Base-by-base conservation (phyloP, 306 rosid species). In the Acmispon strigosus region DNA sequence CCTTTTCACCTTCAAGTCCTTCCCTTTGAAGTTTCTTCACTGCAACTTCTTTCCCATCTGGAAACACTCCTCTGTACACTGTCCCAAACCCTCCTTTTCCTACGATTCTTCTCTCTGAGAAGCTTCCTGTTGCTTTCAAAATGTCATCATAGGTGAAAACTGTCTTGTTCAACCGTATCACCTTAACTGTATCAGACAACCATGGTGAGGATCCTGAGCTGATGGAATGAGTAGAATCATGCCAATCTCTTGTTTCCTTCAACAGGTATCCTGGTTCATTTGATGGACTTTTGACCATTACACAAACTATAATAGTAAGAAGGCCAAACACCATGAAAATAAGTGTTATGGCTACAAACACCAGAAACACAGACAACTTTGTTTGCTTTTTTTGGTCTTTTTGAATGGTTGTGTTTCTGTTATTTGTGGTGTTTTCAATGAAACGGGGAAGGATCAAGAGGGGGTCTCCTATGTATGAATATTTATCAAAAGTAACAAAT, bases 81-180 rank as follows among this genome's bases (percentile, higher is more conserved):
- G 96, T 89, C 58, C 99, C 99, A 61, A 77, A 94, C 7, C 99
- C 99, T 8, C 99, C 99, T 66, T 75, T 94, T 52, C 99, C 99
- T 49, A 94, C 86, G 8, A 94, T 77, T 67, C 90, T 86, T 22
- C 81, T 58, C 68, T 91, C 99, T 4, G 99, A 94, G 84, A 94
- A 94, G 42, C 80, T 86, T 1, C 78, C 67, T 0, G 99, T 94
- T 27, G 99, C 96, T 66, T 82, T 84, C 70, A 94, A 75, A 75
- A 94, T 91, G 76, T 91, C 99, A 6, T 82, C 76, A 61, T 94
- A 86, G 6, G 97, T 94, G 51, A 91, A 94, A 13, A 89, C 89
- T 15, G 89, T 87, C 66, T 79, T 94, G 85, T 94, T 87, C 59
- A 94, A 76, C 4, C 92, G 92, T 74, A 94, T 94, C 18, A 94